Conservation (phyloP, 2,329 filamentous ascomycete species). For the Colletotrichum sp. region DNA sequence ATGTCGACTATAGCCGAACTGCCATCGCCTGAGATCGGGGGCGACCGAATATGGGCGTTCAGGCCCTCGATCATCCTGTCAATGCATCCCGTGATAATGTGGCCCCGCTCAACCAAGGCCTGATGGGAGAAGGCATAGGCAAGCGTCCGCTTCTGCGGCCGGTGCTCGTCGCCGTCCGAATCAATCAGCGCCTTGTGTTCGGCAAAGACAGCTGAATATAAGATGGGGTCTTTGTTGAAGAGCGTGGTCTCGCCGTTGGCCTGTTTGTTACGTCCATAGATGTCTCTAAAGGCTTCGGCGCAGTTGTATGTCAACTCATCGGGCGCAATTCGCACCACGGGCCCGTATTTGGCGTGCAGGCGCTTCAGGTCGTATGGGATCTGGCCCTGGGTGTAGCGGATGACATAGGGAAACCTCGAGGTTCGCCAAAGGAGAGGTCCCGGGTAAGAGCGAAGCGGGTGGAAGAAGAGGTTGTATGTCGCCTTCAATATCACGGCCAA, state of each 20-base stretch:
- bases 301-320: constrained; percentile 30
- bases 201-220: background rate
- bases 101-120: background rate
- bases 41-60: background rate
- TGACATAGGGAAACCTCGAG: background rate
- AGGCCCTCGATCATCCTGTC: background rate
- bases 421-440: constrained; percentile 24
- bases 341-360: constrained; percentile 26
- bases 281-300: constrained; percentile 39
- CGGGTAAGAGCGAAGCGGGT: constrained; percentile 34
- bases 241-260: background rate
- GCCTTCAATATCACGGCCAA: background rate
- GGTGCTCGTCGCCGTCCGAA: background rate
- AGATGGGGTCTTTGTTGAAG: background rate
- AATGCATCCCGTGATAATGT: background rate
- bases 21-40: background rate
- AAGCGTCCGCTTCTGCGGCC: background rate
- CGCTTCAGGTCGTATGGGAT: background rate
- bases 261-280: constrained; percentile 32
- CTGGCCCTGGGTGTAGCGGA: background rate
- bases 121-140: background rate
- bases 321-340: constrained; percentile 42
- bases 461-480: constrained; percentile 34
- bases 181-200: background rate
- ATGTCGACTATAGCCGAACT: background rate